Percentiles rank a stretch among this genome's conserved stretches.
Evolutionary conservation across 106 monocot genomes (phyloP).

Genomic region (Allium fistulosum): DNA sequence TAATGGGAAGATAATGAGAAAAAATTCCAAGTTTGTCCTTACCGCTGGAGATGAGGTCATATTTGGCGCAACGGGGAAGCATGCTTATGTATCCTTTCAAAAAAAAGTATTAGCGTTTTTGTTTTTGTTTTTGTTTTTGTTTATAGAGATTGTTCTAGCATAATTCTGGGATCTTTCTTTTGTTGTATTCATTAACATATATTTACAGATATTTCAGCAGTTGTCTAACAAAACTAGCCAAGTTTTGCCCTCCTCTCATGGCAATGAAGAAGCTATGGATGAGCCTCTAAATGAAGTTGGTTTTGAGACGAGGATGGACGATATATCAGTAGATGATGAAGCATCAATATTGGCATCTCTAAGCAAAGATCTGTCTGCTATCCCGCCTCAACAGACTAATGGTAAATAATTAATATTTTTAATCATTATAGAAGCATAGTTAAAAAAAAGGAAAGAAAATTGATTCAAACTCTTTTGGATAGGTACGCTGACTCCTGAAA

Average conservation of each 20-base stretch:
- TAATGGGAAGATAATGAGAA: constrained; percentile 77
- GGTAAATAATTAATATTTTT: constrained; percentile 20
- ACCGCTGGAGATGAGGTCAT: constrained; percentile 85
- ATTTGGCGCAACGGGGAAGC: constrained; percentile 70
- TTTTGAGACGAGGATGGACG: constrained; percentile 43
- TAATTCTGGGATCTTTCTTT: not conserved
- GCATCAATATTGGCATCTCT: constrained; percentile 72
- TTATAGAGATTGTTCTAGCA: not conserved
- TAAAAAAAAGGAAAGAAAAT: too few relatives aligned
- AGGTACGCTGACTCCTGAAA: constrained; percentile 1
- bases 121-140: not conserved
- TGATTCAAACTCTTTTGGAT: not conserved
- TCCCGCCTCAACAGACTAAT: constrained; percentile 38
- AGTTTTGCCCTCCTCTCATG: constrained; percentile 24
- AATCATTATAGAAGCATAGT: too few relatives aligned
- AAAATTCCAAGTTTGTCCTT: constrained; percentile 49
- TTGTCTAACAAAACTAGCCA: constrained; percentile 24
- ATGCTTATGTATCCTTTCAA: constrained; percentile 95
- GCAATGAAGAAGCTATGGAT: constrained; percentile 27
- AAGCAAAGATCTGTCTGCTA: constrained; percentile 42
- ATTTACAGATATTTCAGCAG: constrained; percentile 63
- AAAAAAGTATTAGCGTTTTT: not conserved
- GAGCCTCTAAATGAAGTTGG: constrained; percentile 31
- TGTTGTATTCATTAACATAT: constrained; percentile 21
- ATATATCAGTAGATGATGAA: constrained; percentile 62